Evolutionary conservation across 106 monocot genomes (phyloP), one percentile per base, ranked within the genome.

Genomic region (Allium fistulosum): DNA sequence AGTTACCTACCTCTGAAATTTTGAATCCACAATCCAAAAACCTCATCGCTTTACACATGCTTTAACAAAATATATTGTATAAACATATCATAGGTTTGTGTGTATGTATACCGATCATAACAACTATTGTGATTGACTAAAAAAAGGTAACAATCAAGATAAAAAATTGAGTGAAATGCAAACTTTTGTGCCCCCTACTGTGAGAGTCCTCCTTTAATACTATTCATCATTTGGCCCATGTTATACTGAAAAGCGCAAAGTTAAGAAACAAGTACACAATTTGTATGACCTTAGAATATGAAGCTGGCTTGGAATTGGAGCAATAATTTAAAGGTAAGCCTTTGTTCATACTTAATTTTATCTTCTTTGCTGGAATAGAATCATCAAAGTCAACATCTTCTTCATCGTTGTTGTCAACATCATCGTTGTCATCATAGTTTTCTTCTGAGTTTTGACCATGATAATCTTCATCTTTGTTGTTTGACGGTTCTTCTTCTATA

Each of bases 201-300:
- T 37, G 5, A 37, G 37, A 37, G 37, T 37, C 37, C 37, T 37
- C 37, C 2, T 37, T 37, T 37, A 37, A 37, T 37, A 37, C 37
- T 1, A 37, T 37, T 37, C 37, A 37, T 37, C 37, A 37, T 37
- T 37, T 45, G 8, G 28, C 57, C 17, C 11, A 73, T 26, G 6
- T 67, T 49, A 53, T 51, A 67, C 51, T 48, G n/a, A 9, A 16
- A 12, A 67, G 4, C 0, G 46, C 5, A 26, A 67, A 26, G 22
- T 67, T 67, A 37, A 37, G 51, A 10, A 49, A 63, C 17, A n/a
- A 49, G 13, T 46, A 49, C 26, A 56, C 4, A 59, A 60, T 9
- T 27, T 10, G 37, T 37, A 59, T 16, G 26, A 74, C 74, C 74
- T 77, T 12, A 57, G 53, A 8, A 58, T 10, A 50, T 70, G 71